Evolutionary conservation across 225 moss, liverwort and hornwort species (phyloP), one percentile per base, ranked within the genome.

Genomic region (Antitrichia curtipendula): DNA sequence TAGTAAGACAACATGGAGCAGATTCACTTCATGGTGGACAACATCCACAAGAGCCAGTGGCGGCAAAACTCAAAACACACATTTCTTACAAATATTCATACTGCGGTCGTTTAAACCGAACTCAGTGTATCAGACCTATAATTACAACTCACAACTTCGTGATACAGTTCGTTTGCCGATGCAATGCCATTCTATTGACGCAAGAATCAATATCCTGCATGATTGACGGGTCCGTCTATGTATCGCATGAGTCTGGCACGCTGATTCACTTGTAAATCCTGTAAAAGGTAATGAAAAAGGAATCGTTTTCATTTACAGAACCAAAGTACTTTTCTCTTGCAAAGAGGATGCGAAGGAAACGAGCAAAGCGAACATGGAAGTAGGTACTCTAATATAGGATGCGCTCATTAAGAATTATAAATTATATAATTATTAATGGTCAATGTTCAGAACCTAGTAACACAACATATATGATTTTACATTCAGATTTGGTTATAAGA

Each of bases 221-320:
- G 77, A 43, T 85, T 59, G 82, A 25, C 50, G 82, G 59, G 60
- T 87, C 73, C 88, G 38, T 78, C 60, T n/a, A 61, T 25, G 38
- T 80, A 75, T 74, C 75, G 61, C 25, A 77, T 34, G 28, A 77
- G 83, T 65, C 52, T 85, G 78, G 63, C 45, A 78, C 77, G 72
- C 52, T 81, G 59, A 58, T 72, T 92, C 78, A 92, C 87, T 92
- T 92, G 81, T 72, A 90, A 82, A 78, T 78, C 87, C 92, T 92
- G 90, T 29, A 74, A 69, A 63, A 38, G 78, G 75, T 79, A 88
- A 68, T 29, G 61, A 84, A 38, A n/a, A 38, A 87, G 7, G 50
- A 64, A 70, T 84, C 64, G 43, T 18, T 68, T 68, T 62, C 80
- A 81, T 49, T 80, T 24, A 22, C 65, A 77, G 62, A 86, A 83